phyloP scores from a whole-genome alignment of 192 early-diverging fungal genomes.

The Backusella macrospora region DNA sequence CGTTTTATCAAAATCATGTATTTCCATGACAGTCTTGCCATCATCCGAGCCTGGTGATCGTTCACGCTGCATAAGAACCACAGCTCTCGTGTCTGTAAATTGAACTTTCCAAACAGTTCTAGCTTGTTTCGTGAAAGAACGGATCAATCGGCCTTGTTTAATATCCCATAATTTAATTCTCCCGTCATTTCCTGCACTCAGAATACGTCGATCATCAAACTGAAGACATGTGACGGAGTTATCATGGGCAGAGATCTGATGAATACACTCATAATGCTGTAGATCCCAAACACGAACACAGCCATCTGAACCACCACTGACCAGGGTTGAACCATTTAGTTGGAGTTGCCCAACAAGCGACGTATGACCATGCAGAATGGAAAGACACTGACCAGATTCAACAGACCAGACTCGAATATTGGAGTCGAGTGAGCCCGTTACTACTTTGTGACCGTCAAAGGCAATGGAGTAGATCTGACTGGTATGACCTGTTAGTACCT shows the following conservation, averaged over 20 bases:
- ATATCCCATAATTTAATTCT: slow-evolving; percentile 96
- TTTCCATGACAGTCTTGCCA: slow-evolving; percentile 38
- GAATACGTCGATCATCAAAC: slow-evolving; percentile 87
- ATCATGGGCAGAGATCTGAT: slow-evolving; percentile 70
- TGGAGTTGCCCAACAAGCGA: slow-evolving; percentile 95
- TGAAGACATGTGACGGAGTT: slow-evolving; percentile 96
- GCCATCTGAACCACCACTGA: slow-evolving; percentile 92
- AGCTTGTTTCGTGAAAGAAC: slow-evolving; percentile 76
- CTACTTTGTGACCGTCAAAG: slow-evolving; percentile 78
- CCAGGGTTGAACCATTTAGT: slow-evolving; percentile 73
- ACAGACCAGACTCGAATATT: slow-evolving; percentile 91
- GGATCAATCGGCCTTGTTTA: slow-evolving; percentile 77
- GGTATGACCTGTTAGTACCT: slow-evolving; percentile 82
- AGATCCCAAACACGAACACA: slow-evolving; percentile 91
- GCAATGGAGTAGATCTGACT: slow-evolving; percentile 96
- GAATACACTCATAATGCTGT: slow-evolving; percentile 51
- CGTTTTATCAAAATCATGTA: slow-evolving; percentile 39
- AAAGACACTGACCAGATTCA: slow-evolving; percentile 73
- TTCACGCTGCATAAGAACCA: slow-evolving; percentile 53
- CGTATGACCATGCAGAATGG: slow-evolving; percentile 87
- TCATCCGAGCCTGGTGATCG: slow-evolving; percentile 15
- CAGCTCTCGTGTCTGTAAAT: slow-evolving; percentile 54
- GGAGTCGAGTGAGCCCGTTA: slow-evolving; percentile 91
- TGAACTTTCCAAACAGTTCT: slow-evolving; percentile 82
- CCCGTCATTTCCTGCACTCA: slow-evolving; percentile 86